A percentile compares a stretch with the other conserved stretches of the same genome.
These are phyloP conservation scores for Gentiana straminea DNA, from an alignment of 257 asterid species.

Conservation along the genomic window DNA sequence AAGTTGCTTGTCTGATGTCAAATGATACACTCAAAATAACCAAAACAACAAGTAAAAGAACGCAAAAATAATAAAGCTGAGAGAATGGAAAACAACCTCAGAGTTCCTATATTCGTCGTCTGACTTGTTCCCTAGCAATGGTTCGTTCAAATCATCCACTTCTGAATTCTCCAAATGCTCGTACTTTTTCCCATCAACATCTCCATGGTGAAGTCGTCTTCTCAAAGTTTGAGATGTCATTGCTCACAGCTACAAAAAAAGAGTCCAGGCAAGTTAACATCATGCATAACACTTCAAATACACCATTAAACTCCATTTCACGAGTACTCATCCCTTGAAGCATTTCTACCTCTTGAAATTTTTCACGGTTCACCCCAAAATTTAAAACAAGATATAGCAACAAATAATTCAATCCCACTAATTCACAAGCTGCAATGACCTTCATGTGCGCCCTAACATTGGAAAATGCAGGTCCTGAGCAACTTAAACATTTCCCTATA, in stretches of 20 bases:
- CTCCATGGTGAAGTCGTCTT: slow-evolving; percentile 72
- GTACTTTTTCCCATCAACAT: slow-evolving; percentile 54
- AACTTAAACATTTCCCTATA: too few relatives aligned
- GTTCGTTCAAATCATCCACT: slow-evolving; percentile 54
- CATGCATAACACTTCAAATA: too few relatives aligned
- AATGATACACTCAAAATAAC: too few relatives aligned
- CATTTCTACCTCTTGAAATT: neutral
- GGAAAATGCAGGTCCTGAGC: too few relatives aligned
- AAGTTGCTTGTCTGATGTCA: too few relatives aligned
- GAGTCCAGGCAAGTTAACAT: neutral
- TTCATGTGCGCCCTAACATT: too few relatives aligned
- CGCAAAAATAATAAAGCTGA: too few relatives aligned
- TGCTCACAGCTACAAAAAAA: neutral
- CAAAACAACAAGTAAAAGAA: too few relatives aligned
- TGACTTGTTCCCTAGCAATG: slow-evolving; percentile 45
- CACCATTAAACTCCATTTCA: neutral
- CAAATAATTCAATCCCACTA: neutral
- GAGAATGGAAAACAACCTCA: slow-evolving; percentile 28
- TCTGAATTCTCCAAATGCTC: slow-evolving; percentile 41
- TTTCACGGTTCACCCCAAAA: neutral
- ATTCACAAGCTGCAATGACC: neutral
- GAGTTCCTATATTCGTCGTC: slow-evolving; percentile 22
- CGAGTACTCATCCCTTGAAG: neutral
- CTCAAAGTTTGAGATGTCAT: slow-evolving; percentile 76
- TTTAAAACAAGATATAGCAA: neutral